Percentiles rank a stretch among this genome's conserved stretches.
Evolutionary conservation across 495 filamentous ascomycete species (phyloP).

Genomic region (Penicillium cosmopolitanum): DNA sequence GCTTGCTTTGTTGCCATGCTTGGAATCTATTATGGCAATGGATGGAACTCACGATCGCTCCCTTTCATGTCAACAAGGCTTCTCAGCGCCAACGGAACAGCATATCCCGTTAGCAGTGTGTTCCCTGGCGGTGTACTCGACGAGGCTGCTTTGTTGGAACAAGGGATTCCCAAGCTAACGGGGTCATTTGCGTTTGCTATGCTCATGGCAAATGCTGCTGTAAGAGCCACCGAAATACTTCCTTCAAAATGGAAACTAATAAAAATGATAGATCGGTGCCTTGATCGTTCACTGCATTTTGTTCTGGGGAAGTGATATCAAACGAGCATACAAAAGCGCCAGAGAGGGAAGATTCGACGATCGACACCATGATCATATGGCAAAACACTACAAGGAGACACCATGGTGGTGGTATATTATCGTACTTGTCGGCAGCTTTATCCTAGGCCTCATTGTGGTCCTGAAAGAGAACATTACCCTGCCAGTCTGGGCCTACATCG

Average conservation of each 20-base stretch:
- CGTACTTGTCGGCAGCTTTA: slow-evolving; percentile 49
- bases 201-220: slow-evolving; percentile 40
- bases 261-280: slow-evolving; percentile 35
- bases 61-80: slow-evolving; percentile 36
- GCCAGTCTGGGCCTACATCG: slow-evolving; percentile 58
- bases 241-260: slow-evolving; percentile 2
- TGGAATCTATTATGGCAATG: slow-evolving; percentile 35
- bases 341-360: slow-evolving; percentile 37
- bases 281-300: slow-evolving; percentile 37
- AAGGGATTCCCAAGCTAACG: slow-evolving; percentile 47
- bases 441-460: slow-evolving; percentile 52
- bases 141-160: slow-evolving; percentile 28
- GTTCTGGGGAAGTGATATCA: slow-evolving; percentile 45
- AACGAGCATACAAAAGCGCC: slow-evolving; percentile 30
- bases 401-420: slow-evolving; percentile 59
- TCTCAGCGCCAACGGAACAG: slow-evolving; percentile 19
- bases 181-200: slow-evolving; percentile 44
- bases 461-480: slow-evolving; percentile 53
- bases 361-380: slow-evolving; percentile 51
- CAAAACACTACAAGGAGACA: slow-evolving; percentile 51
- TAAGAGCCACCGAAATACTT: slow-evolving; percentile 12
- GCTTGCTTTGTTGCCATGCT: slow-evolving; percentile 29
- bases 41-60: slow-evolving; percentile 28
- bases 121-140: slow-evolving; percentile 42
- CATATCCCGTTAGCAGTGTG: slow-evolving; percentile 35